These are phyloP conservation scores for Tylopilus felleus DNA, from an alignment of 768 basidiomycete species.

Conservation along the genomic window DNA sequence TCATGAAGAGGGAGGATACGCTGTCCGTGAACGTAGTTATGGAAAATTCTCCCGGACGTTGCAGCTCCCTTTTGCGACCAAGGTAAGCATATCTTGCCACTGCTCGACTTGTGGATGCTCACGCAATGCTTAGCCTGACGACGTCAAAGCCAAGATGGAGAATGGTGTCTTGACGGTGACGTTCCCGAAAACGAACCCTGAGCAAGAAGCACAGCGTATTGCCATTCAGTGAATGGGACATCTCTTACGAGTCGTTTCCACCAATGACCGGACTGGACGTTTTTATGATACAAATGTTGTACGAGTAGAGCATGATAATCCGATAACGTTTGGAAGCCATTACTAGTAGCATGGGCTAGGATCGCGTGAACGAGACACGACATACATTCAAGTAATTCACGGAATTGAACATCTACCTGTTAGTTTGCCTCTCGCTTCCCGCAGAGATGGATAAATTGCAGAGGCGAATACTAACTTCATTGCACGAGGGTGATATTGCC, in stretches of 20 bases:
- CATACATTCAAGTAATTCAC: neutral
- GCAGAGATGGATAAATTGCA: neutral
- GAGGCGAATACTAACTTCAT: neutral
- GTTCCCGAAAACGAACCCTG: constrained; percentile 44
- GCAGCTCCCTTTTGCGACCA: constrained; percentile 43
- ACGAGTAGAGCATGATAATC: neutral
- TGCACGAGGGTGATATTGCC: too few species aligned
- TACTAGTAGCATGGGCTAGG: too few species aligned
- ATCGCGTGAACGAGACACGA: neutral
- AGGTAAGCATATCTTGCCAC: constrained; percentile 30
- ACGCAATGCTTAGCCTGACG: constrained; percentile 33
- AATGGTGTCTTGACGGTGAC: constrained; percentile 44
- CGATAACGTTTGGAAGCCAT: neutral
- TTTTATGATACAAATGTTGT: neutral
- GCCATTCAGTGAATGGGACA: neutral
- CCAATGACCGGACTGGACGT: neutral
- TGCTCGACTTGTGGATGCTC: neutral
- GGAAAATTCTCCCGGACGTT: constrained; percentile 47
- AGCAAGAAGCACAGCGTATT: constrained; percentile 18
- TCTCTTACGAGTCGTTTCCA: neutral
- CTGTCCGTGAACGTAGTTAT: constrained; percentile 41
- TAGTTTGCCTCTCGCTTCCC: neutral
- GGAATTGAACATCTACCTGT: neutral
- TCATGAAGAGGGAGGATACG: constrained; percentile 36
- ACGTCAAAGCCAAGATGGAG: constrained; percentile 47